Evolutionary conservation across 2,329 filamentous ascomycete species (phyloP).

Genomic region (Colletotrichum tamarilloi): DNA sequence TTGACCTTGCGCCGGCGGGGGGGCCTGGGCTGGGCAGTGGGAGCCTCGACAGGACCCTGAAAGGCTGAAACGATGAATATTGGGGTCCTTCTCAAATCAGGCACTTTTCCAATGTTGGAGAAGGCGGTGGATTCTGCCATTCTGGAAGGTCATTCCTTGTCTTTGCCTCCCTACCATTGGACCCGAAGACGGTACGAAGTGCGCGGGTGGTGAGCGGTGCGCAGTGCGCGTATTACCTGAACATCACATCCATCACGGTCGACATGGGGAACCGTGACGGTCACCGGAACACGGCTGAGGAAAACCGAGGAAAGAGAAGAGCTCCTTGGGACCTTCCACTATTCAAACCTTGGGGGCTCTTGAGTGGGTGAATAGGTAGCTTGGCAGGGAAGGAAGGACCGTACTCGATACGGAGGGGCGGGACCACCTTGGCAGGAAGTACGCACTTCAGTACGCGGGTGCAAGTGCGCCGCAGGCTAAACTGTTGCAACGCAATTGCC

Average conservation of each 20-base stretch:
- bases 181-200: neutral
- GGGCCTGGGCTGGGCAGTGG: neutral
- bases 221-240: neutral
- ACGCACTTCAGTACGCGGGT: neutral
- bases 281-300: neutral
- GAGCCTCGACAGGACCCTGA: constrained; percentile 30
- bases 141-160: too few relatives aligned
- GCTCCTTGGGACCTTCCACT: neutral
- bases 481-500: neutral
- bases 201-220: neutral
- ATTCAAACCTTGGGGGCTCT: neutral
- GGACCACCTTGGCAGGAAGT: neutral
- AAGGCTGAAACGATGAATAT: constrained; percentile 28
- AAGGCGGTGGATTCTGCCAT: neutral
- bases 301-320: neutral
- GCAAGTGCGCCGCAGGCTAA: neutral
- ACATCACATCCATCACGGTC: neutral
- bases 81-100: constrained; percentile 23
- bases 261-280: too few relatives aligned
- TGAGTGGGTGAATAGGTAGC: neutral
- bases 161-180: too few relatives aligned
- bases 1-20: neutral
- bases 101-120: neutral
- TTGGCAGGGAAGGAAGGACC: neutral
- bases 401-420: neutral